Evolutionary conservation across 1,139 yeast genomes (phyloP), one percentile per base, ranked within the genome.

Genomic region (Scheffersomyces titani): DNA sequence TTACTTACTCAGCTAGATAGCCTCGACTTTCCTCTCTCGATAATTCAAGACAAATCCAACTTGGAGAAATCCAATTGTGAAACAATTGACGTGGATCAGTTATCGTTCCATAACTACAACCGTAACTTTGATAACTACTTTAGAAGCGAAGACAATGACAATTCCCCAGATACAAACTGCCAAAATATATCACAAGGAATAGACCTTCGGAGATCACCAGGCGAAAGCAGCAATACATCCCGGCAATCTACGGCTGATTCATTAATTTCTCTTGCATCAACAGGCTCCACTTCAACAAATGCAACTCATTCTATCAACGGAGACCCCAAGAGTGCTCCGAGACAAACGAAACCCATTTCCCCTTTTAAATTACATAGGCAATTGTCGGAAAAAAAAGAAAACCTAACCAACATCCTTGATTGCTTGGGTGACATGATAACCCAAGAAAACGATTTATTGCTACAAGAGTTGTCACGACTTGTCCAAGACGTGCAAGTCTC

Each of bases 381-480:
- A 48, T 48, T 63, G 30, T 51, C 55, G 13, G 61, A 62, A 47
- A 53, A 56, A 20, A 54, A 57, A 9, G 36, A 51, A 21, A 62
- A 62, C 52, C 56, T 63, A 30, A 48, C 51, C 53, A 61, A 62
- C 49, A 56, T 63, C 30, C 53, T 63, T 44, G 66, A 61, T 45
- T 61, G 65, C 45, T 56, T 61, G 52, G 49, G 50, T 18, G 61
- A 57, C 9, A 57, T 57, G 57, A 47, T 53, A 16, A 48, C 57
- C 2, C 63, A 60, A 47, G 61, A 61, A 49, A 58, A 57, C 47
- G 51, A 20, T 7, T 51, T 47, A 30, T 47, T 62, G 16, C 56
- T 54, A 16, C 50, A 50, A 7, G 54, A 55, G 22, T 54, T 63
- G 16, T 20, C 51, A 18, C 49, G n/a, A 44, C 50, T 55, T 22